Percentiles rank a stretch among this genome's conserved stretches.
Conservation (phyloP, 768 basidiomycete genomes). For the Boletales sp. region DNA sequence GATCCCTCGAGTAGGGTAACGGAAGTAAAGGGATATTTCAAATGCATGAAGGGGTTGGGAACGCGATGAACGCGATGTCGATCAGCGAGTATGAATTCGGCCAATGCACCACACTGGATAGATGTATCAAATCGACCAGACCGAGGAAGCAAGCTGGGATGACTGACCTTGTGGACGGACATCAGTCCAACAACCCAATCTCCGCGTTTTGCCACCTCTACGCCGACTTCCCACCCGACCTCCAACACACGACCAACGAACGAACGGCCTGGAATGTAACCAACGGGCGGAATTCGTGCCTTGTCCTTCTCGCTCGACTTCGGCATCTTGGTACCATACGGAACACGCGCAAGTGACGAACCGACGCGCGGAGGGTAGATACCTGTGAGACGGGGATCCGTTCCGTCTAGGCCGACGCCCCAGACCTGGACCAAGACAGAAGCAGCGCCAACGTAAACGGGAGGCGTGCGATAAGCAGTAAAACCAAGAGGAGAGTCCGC, state of each 20-base stretch:
- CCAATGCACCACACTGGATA: constrained; percentile 72
- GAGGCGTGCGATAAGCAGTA: constrained; percentile 69
- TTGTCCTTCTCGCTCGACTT: constrained; percentile 25
- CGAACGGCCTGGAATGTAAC: constrained; percentile 83
- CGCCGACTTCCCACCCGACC: constrained; percentile 65
- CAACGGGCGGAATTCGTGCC: constrained; percentile 37
- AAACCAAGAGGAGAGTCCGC: constrained; percentile 51
- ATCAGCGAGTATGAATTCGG: constrained; percentile 87
- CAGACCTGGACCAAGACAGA: constrained; percentile 85
- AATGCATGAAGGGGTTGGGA: constrained; percentile 53
- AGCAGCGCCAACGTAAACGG: constrained; percentile 62
- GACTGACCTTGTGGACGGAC: constrained; percentile 73
- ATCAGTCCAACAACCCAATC: constrained; percentile 86
- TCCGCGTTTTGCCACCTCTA: constrained; percentile 57
- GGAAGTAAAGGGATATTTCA: constrained; percentile 22
- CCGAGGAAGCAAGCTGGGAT: constrained; percentile 1
- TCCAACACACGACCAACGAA: constrained; percentile 84
- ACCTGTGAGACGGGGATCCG: constrained; percentile 67
- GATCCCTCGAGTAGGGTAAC: constrained; percentile 8
- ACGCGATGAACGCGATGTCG: constrained; percentile 72
- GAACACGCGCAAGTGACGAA: constrained; percentile 14
- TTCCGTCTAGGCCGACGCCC: constrained; percentile 78
- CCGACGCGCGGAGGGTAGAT: constrained; percentile 27
- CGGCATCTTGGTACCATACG: constrained; percentile 18
- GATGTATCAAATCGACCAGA: constrained; percentile 9